Evolutionary conservation across 2,329 filamentous ascomycete genomes (phyloP), one percentile per base, ranked within the genome.

Genomic region (Alternaria arborescens): DNA sequence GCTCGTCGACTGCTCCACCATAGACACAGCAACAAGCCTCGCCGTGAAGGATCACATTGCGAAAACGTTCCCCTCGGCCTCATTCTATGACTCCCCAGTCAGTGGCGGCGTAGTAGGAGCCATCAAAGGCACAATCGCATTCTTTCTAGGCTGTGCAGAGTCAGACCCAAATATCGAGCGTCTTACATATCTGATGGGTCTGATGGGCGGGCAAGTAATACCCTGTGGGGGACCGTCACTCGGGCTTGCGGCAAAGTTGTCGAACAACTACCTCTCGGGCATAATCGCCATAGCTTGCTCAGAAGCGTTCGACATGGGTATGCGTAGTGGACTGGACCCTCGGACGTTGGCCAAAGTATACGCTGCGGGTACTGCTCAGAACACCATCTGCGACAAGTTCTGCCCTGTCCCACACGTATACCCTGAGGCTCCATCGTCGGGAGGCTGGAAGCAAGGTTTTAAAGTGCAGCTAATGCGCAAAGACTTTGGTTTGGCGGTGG

Each of bases 301-400:
- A 0, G 87, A 89, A 71, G 85, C 86, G 1, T 84, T 88, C 79
- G 83, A 87, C 60, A 86, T 89, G 72, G 86, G 86, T 0, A 88
- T 89, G 78, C 76, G 80, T 1, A 81, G 83, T 6, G 86, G 87
- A 0, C 77, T 89, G 55, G 84, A 88, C 61, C 84, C 86, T 0
- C 73, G 82, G 5, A 80, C 85, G 3, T 77, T 88, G 24, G 80
- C 82, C 1, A 82, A 81, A 47, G 82, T 87, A 5, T 86, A 83
- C 62, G 79, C 80, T 16, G 81, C 83, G 2, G 82, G 83, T 0
- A 86, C 84, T 0, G 84, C 83, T 2, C 83, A 86, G 67, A 85
- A 82, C 55, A 76, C 81, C 0, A 85, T 86, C 40, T 81, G 80
- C 52, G 84, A 86, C 61, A 77, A 79, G 40, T 86, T 82, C 70